Evolutionary conservation across 257 asterid species (phyloP), one percentile per base, ranked within the genome.

Genomic region (Pogostemon cablin): DNA sequence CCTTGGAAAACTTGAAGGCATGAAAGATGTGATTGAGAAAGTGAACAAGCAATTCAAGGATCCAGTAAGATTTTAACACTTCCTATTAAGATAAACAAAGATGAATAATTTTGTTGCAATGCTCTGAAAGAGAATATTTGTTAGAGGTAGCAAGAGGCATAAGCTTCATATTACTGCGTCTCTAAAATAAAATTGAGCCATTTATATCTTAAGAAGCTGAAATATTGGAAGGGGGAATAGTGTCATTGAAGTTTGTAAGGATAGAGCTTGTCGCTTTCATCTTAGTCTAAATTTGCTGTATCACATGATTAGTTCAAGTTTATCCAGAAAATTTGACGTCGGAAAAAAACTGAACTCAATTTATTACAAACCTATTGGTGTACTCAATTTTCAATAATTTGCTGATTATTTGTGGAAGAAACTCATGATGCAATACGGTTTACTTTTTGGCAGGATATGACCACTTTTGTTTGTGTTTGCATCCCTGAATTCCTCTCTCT

Each of bases 401-500:
- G n/a, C 5, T 40, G 17, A 7, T 34, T 57, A 54, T 7, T 3
- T n/a, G 25, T 43, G 43, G 37, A 44, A 32, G 65, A 73, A 49
- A 40, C 5, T 42, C 66, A 17, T 75, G 69, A 76, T 68, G 52
- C 54, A 48, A 67, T 35, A 2, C 41, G 55, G 2, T 60, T 69
- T 10, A 39, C 2, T 32, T 32, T 78, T 80, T 65, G 65, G 73
- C 88, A 93, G 98, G 98, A 93, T 75, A 63, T 93, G 81, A 93
- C 97, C 10, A 93, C 98, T 12, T 93, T 93, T 62, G 80, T 89
- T 70, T 93, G 97, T 57, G 98, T 93, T 56, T 89, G 97, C 86
- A 93, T 93, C 74, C 98, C 97, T 3, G 98, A 93, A 70, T 93
- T 93, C 84, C 97, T 93, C 64, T 93, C 98, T 7, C 83, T 93